Conservation (phyloP, 257 asterid species). For the Solanum pimpinellifolium region DNA sequence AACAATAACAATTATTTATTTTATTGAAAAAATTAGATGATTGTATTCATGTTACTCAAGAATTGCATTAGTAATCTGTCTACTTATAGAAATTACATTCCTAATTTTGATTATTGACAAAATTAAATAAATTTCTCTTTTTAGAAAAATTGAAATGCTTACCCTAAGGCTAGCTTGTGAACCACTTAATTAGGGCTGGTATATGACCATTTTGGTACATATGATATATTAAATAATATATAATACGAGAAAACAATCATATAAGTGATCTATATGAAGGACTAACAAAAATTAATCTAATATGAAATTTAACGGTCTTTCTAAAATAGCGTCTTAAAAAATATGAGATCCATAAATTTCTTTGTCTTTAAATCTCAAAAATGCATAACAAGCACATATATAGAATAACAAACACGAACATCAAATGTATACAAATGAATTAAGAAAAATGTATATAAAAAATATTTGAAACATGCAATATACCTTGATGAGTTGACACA, state of each 20-base stretch:
- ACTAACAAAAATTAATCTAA: not conserved
- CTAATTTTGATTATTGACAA: too few relatives aligned
- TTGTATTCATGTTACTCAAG: too few relatives aligned
- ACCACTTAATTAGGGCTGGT: not conserved
- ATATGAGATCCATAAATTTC: not conserved
- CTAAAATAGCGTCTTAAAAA: not conserved
- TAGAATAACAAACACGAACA: not conserved
- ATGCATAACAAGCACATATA: not conserved
- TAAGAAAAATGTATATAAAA: not conserved
- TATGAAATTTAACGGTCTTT: too few relatives aligned
- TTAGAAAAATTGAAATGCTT: too few relatives aligned
- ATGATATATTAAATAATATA: too few relatives aligned
- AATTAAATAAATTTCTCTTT: too few relatives aligned
- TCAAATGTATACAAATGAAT: too few relatives aligned
- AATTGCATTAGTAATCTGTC: too few relatives aligned
- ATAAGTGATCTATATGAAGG: not conserved
- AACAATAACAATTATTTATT: too few relatives aligned
- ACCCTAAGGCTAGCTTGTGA: not conserved
- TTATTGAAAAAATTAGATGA: too few relatives aligned
- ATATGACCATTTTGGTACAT: not conserved
- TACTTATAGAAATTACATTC: too few relatives aligned
- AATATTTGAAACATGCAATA: not conserved
- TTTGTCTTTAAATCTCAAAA: not conserved
- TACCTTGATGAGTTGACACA: not conserved
- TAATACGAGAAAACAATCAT: not conserved